A percentile compares a stretch with the other conserved stretches of the same genome.
phyloP scores from a whole-genome alignment of 208 protist genomes.

The Tritrichomonas foetus region DNA sequence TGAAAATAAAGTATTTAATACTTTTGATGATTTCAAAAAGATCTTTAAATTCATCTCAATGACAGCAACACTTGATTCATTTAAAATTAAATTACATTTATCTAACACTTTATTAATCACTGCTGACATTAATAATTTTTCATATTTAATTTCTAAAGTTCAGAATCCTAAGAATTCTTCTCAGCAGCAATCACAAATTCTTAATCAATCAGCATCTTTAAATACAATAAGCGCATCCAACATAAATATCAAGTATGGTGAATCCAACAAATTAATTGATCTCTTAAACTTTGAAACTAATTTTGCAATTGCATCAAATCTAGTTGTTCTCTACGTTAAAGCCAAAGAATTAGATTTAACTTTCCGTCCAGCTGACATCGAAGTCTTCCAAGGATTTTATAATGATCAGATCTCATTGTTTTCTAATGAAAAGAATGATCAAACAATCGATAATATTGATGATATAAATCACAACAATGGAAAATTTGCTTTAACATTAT shows the following conservation, averaged over 20 bases:
- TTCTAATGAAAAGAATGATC: neutral
- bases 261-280: too few species aligned
- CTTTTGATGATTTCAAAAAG: too few species aligned
- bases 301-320: neutral
- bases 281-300: neutral
- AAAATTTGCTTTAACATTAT: neutral
- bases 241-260: too few species aligned
- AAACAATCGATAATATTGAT: too few species aligned
- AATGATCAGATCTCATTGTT: too few species aligned
- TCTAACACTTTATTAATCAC: neutral
- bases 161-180: neutral
- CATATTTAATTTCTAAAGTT: neutral
- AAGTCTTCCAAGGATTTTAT: neutral
- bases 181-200: neutral
- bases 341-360: neutral
- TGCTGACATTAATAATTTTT: neutral
- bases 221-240: too few species aligned
- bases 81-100: neutral
- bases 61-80: neutral
- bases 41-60: too few species aligned
- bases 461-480: neutral
- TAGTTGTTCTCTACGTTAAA: too few species aligned
- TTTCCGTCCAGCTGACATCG: neutral
- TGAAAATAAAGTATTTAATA: too few species aligned
- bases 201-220: neutral